Percentiles rank a stretch among this genome's conserved stretches.
Conservation (phyloP, 495 filamentous ascomycete genomes). For the Xylaria acuta region DNA sequence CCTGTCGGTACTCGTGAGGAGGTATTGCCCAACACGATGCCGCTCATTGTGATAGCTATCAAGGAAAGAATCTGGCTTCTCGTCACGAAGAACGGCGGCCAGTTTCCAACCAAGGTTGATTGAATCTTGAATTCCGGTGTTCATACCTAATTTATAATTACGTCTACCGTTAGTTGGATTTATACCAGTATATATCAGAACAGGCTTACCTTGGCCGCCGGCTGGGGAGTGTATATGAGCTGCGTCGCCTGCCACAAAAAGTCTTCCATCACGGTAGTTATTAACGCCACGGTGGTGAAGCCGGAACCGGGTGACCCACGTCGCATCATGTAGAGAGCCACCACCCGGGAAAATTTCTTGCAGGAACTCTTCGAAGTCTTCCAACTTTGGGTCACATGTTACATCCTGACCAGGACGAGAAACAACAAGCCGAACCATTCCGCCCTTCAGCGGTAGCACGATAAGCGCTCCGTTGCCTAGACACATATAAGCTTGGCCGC, state of each 20-base stretch:
- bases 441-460: constrained; percentile 40
- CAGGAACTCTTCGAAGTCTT: constrained; percentile 36
- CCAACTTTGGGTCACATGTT: constrained; percentile 34
- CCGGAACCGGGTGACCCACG: constrained; percentile 46
- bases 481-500: constrained; percentile 29
- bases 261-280: constrained; percentile 45
- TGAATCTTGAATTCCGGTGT: constrained; percentile 63
- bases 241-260: constrained; percentile 63
- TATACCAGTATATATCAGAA: no score
- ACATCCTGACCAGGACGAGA: constrained; percentile 20
- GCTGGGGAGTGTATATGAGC: constrained; percentile 62
- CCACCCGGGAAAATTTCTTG: constrained; percentile 36
- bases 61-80: constrained; percentile 37
- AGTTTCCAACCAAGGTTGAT: constrained; percentile 66
- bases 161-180: no score
- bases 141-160: no score
- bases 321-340: constrained; percentile 38
- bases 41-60: constrained; percentile 49
- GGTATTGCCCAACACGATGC: constrained; percentile 39
- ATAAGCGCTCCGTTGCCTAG: constrained; percentile 37
- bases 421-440: constrained; percentile 42
- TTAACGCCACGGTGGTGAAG: constrained; percentile 44
- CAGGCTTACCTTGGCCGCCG: constrained; percentile 62
- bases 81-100: constrained; percentile 38
- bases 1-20: constrained; percentile 41